Evolutionary conservation across 495 filamentous ascomycete species (phyloP).

Genomic region (Podospora appendiculata): DNA sequence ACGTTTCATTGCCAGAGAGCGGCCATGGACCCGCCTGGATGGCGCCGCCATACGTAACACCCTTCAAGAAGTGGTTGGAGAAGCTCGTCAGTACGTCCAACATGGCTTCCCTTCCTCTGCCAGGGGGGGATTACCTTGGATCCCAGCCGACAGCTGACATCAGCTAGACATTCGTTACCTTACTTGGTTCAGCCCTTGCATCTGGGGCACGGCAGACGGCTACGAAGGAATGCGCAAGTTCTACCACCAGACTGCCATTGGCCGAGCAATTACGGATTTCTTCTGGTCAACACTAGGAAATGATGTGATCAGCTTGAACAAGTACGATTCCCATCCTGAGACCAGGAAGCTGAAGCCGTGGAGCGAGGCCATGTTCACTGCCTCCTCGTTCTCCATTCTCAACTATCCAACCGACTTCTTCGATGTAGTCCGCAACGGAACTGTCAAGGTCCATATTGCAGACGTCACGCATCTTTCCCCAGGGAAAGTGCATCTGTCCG

Average conservation of each 20-base stretch:
- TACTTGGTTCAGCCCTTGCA: constrained; percentile 38
- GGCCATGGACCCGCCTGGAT: constrained; percentile 73
- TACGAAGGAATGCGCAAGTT: constrained; percentile 36
- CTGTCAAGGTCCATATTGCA: constrained; percentile 52
- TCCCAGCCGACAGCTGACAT: not conserved
- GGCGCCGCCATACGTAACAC: constrained; percentile 46
- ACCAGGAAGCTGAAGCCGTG: constrained; percentile 58
- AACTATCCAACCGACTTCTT: constrained; percentile 65
- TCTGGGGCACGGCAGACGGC: constrained; percentile 36
- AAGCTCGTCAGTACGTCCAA: constrained; percentile 49
- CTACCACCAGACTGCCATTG: constrained; percentile 59
- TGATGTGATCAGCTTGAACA: constrained; percentile 52
- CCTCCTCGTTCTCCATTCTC: constrained; percentile 54
- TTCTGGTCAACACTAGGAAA: constrained; percentile 60
- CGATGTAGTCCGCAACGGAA: constrained; percentile 50
- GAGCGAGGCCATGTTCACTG: constrained; percentile 56
- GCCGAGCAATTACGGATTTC: constrained; percentile 56
- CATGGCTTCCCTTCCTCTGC: not conserved
- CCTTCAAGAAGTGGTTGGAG: constrained; percentile 38
- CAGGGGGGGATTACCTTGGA: not conserved
- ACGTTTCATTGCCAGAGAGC: constrained; percentile 31
- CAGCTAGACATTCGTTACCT: constrained; percentile 29
- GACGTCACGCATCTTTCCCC: constrained; percentile 47
- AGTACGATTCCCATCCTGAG: constrained; percentile 54
- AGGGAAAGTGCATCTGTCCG: constrained; percentile 46